phyloP scores from a whole-genome alignment of 2,329 filamentous ascomycete species.

The Aspergillus udagawae region DNA sequence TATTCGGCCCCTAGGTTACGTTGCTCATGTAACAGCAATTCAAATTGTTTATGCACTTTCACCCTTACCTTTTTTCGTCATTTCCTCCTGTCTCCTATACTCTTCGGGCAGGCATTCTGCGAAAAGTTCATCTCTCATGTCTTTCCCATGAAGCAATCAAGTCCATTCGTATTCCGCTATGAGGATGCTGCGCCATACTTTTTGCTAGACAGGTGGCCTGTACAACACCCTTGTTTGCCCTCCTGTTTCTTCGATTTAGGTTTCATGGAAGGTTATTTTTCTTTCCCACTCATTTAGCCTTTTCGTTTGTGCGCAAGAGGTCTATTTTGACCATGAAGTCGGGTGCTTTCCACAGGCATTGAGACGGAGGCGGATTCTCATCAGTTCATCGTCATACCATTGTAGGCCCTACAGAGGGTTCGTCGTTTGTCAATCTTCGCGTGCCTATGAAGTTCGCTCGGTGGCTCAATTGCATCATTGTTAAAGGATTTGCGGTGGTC shows the following conservation, averaged over 20 bases:
- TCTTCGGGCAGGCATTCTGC: conserved; percentile 43
- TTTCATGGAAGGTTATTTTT: conserved; percentile 14
- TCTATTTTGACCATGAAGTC: conserved; percentile 9
- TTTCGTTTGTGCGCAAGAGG: conserved; percentile 7
- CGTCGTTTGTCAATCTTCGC: conserved; percentile 10
- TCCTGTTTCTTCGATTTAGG: conserved; percentile 20
- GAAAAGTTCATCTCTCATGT: conserved; percentile 38
- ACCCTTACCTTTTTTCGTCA: conserved; percentile 19
- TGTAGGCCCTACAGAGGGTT: conserved; percentile 19
- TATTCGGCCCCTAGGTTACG: conserved; percentile 24
- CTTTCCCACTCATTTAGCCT: conserved; percentile 11
- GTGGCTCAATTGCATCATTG: conserved; percentile 10
- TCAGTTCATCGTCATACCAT: conserved; percentile 11
- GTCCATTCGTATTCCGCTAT: conserved; percentile 35
- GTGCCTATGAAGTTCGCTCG: conserved; percentile 16
- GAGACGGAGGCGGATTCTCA: neutral
- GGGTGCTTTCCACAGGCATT: conserved; percentile 4
- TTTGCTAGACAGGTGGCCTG: conserved; percentile 32
- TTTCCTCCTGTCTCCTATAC: conserved; percentile 17
- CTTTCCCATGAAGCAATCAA: conserved; percentile 33
- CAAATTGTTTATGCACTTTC: conserved; percentile 30
- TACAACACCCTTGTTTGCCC: conserved; percentile 30
- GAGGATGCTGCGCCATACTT: conserved; percentile 31
- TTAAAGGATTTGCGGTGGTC: conserved; percentile 3
- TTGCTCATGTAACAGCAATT: conserved; percentile 38